Evolutionary conservation across 257 asterid species (phyloP).

Genomic region (Solanum rostratum): DNA sequence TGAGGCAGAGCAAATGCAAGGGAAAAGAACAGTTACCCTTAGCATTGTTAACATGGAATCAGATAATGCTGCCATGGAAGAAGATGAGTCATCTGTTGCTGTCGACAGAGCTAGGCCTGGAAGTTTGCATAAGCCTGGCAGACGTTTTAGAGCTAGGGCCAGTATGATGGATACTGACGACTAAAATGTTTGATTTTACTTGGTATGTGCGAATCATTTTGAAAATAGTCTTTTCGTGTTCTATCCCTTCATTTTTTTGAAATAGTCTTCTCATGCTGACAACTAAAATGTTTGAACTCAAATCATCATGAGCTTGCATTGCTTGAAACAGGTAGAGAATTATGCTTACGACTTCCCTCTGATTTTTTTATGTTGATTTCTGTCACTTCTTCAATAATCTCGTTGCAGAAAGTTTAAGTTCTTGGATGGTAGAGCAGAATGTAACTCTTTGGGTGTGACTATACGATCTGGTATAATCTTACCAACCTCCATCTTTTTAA

Average conservation of each 20-base stretch:
- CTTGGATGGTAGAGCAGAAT: conserved; percentile 23
- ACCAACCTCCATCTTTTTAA: conserved; percentile 62
- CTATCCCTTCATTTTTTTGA: background rate
- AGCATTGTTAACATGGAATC: conserved; percentile 34
- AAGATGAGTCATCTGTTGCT: conserved; percentile 22
- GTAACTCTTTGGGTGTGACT: conserved; percentile 30
- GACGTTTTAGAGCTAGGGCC: conserved; percentile 46
- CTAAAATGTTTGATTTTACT: background rate
- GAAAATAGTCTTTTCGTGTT: background rate
- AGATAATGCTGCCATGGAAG: conserved; percentile 56
- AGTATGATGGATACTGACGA: conserved; percentile 5
- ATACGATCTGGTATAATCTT: conserved; percentile 56
- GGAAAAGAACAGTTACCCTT: conserved; percentile 26
- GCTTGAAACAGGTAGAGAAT: background rate
- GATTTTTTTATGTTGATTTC: conserved; percentile 22
- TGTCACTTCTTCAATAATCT: conserved; percentile 31
- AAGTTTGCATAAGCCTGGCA: conserved; percentile 31
- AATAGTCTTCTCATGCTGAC: background rate
- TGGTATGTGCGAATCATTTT: background rate
- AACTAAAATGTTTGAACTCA: background rate
- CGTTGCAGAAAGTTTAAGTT: conserved; percentile 20
- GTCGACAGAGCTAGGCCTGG: background rate
- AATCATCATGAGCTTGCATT: background rate
- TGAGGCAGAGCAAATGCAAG: conserved; percentile 3
- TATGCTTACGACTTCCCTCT: conserved; percentile 24